Evolutionary conservation across 2,329 filamentous ascomycete species (phyloP), one percentile per base, ranked within the genome.

Genomic region (Lasiodiplodia gonubiensis): DNA sequence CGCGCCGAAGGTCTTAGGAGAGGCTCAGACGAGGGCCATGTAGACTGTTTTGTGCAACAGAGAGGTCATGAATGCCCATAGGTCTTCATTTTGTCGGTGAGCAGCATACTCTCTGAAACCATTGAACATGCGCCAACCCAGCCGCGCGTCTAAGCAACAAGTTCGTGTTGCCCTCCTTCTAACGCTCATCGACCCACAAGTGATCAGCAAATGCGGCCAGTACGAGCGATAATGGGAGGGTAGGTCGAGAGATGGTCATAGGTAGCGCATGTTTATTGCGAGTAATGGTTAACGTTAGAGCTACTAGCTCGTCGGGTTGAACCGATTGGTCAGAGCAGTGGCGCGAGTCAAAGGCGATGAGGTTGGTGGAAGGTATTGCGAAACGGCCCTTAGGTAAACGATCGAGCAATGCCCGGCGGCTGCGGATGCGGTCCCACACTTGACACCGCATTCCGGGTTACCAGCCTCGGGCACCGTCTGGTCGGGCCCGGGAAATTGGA

Each of bases 391-490:
- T n/a, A 48, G 42, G 57, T 48, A 48, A 23, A 21, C 57, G 57
- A 49, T 49, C 27, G 57, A 48, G 25, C 57, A 35, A 39, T 16
- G 23, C 21, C 42, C 55, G 55, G 55, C 42, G 55, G 55, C 55
- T 18, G 21, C 55, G 55, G 55, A 59, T 42, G 55, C 55, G 42
- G 37, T 46, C 55, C 57, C 57, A 61, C 57, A 7, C 18, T 61
- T n/a, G 57, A 61, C 57, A 61, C 57, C 42, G 57, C 39, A 49
- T 63, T 63, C 59, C 59, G 59, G 59, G 59, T 63, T 35, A 51
- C 42, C n/a, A 49, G 18, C 46, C 59, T 33, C 33, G 59, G 46
- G 27, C 59, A 33, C 39, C 30, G 51, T 63, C 46, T 23, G 21
- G n/a, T 30, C 18, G 11, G 59, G 49, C 42, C 59, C 46, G 46